These are phyloP conservation scores for Imleria badia DNA, from an alignment of 768 basidiomycete species.

Conservation along the genomic window DNA sequence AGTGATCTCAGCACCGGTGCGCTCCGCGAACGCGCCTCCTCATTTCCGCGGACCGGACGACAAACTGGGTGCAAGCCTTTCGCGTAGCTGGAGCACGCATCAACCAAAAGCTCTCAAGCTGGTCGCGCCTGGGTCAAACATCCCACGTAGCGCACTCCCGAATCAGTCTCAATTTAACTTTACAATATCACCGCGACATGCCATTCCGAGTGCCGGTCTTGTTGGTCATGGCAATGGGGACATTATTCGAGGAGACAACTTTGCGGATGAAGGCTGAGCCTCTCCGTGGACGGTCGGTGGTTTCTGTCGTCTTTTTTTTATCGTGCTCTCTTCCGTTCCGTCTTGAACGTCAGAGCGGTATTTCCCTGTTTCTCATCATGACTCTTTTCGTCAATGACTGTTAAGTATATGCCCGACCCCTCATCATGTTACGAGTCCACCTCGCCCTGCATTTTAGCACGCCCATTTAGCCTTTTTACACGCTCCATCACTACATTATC, in stretches of 20 bases:
- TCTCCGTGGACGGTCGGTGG: constrained; percentile 17
- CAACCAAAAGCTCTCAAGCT: constrained; percentile 43
- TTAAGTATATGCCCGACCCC: constrained; percentile 15
- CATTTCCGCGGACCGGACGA: constrained; percentile 40
- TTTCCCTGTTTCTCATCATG: not conserved
- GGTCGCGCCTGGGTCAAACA: constrained; percentile 31
- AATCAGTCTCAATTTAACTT: constrained; percentile 47
- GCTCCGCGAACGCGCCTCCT: constrained; percentile 10
- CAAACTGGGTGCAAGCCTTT: constrained; percentile 52
- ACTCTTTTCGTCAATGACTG: constrained; percentile 7
- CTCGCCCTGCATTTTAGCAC: constrained; percentile 20
- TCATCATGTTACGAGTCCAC: constrained; percentile 7
- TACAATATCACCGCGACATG: constrained; percentile 30
- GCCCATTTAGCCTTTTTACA: constrained; percentile 9
- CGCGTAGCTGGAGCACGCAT: constrained; percentile 58
- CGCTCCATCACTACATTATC: constrained; percentile 25
- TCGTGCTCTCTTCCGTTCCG: not conserved
- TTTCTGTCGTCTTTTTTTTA: not conserved
- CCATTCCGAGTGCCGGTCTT: not conserved
- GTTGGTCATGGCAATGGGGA: constrained; percentile 18
- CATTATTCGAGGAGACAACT: constrained; percentile 9
- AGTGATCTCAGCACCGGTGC: constrained; percentile 35
- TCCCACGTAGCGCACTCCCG: constrained; percentile 55
- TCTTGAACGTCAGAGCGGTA: not conserved
- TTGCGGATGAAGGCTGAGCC: constrained; percentile 34